These are phyloP conservation scores for Straminergon stramineum DNA, from an alignment of 225 moss, liverwort and hornwort species.

Conservation along the genomic window DNA sequence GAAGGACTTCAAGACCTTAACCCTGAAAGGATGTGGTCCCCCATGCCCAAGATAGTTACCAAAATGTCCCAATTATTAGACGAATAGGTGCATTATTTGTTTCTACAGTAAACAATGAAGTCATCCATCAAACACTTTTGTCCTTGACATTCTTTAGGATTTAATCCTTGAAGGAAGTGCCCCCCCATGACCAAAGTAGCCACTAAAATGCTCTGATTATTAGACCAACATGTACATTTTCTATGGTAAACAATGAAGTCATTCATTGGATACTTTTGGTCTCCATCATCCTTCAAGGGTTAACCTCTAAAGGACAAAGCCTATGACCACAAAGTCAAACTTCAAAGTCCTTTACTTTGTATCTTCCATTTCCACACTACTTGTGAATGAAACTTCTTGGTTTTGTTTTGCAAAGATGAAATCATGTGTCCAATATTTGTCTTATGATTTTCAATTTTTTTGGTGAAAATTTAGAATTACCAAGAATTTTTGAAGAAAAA, in stretches of 20 bases:
- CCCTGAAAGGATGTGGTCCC: rapidly evolving
- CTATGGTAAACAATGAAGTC: no score
- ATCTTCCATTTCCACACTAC: rapidly evolving
- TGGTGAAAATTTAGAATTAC: background rate
- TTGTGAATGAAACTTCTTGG: no score
- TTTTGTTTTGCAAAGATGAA: background rate
- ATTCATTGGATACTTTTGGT: no score
- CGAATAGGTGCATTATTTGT: no score
- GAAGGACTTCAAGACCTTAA: background rate
- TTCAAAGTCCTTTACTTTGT: background rate
- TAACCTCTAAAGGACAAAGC: rapidly evolving
- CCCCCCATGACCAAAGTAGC: no score
- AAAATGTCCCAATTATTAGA: no score
- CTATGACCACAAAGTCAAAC: rapidly evolving
- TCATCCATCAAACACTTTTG: no score
- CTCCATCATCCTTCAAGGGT: background rate
- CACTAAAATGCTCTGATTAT: no score
- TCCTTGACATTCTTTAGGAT: rapidly evolving
- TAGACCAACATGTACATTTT: no score
- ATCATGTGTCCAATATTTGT: rapidly evolving
- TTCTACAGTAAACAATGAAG: no score
- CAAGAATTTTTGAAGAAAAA: background rate
- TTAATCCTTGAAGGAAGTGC: no score
- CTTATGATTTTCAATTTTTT: background rate
- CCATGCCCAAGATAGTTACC: no score